Percentiles rank a stretch among this genome's conserved stretches.
Conservation (phyloP, 1,139 yeast species). For the Magnusiomyces suaveolens region DNA sequence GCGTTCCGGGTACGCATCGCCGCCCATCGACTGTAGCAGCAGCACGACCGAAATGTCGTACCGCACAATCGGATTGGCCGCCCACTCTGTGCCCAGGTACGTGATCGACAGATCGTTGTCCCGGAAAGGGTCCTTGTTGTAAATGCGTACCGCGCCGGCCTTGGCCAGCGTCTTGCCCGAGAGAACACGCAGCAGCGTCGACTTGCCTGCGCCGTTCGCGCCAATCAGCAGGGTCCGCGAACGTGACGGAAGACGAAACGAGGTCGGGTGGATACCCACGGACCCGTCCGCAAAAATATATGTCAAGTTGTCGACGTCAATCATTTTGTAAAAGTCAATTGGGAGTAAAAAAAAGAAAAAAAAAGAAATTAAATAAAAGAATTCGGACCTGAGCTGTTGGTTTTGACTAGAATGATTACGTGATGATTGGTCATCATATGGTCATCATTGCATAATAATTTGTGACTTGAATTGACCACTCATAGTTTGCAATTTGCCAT, state of each 20-base stretch:
- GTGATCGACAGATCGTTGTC: constrained; percentile 59
- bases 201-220: constrained; percentile 96
- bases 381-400: no score
- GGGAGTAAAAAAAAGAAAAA: background rate
- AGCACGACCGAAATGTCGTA: constrained; percentile 82
- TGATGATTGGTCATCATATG: background rate
- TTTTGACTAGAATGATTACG: no score
- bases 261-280: constrained; percentile 60
- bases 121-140: constrained; percentile 80
- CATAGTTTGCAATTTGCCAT: background rate
- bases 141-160: constrained; percentile 51
- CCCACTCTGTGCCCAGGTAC: constrained; percentile 96
- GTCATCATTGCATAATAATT: background rate
- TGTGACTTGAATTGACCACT: background rate
- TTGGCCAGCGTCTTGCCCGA: constrained; percentile 88
- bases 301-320: constrained; percentile 55
- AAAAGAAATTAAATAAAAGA: background rate
- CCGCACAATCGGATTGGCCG: constrained; percentile 78
- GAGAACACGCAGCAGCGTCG: constrained; percentile 68
- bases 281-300: constrained; percentile 62
- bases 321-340: constrained; percentile 22
- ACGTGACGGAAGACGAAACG: constrained; percentile 54
- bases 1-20: constrained; percentile 60
- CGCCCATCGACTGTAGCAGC: constrained; percentile 75
- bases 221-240: constrained; percentile 75